phyloP scores from a whole-genome alignment of 108 stramenopile species.

The Skeletonema menzelii region DNA sequence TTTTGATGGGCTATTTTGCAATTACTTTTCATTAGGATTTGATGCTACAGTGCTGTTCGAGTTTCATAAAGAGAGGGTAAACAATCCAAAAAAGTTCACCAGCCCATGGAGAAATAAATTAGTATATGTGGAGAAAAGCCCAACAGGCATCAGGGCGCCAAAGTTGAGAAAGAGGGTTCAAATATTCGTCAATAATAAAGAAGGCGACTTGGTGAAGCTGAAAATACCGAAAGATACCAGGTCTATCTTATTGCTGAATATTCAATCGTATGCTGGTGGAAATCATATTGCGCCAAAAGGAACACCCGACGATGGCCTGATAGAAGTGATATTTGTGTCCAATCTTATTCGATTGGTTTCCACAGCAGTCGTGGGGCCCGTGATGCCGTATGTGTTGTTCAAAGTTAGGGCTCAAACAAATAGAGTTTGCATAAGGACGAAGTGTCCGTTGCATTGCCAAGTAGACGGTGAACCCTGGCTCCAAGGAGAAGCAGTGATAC shows the following conservation, averaged over 20 bases:
- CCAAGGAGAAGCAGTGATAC: slow-evolving; percentile 51
- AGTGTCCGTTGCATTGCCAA: slow-evolving; percentile 57
- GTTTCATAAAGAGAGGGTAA: slow-evolving; percentile 62
- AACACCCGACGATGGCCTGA: slow-evolving; percentile 44
- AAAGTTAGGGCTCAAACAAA: slow-evolving; percentile 46
- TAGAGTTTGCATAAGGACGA: slow-evolving; percentile 41
- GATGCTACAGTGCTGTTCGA: slow-evolving; percentile 62
- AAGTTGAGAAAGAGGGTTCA: slow-evolving; percentile 30
- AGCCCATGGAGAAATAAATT: slow-evolving; percentile 57
- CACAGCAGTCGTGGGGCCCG: slow-evolving; percentile 20
- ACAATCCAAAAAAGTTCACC: slow-evolving; percentile 62
- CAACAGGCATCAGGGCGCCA: slow-evolving; percentile 35
- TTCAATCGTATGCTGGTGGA: slow-evolving; percentile 56
- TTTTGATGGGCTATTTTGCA: slow-evolving; percentile 73
- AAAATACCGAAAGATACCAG: slow-evolving; percentile 44
- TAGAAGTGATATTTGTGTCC: slow-evolving; percentile 57
- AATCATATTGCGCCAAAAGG: slow-evolving; percentile 41
- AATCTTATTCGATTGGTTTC: slow-evolving; percentile 40
- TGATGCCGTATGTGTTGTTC: slow-evolving; percentile 40
- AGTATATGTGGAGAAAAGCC: slow-evolving; percentile 58
- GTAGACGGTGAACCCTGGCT: slow-evolving; percentile 81
- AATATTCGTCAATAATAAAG: slow-evolving; percentile 38
- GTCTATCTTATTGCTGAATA: slow-evolving; percentile 50
- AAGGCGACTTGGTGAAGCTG: slow-evolving; percentile 32
- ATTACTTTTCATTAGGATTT: slow-evolving; percentile 74